Evolutionary conservation across 805 yeast species (phyloP).

Genomic region (Babjeviella inositovora): DNA sequence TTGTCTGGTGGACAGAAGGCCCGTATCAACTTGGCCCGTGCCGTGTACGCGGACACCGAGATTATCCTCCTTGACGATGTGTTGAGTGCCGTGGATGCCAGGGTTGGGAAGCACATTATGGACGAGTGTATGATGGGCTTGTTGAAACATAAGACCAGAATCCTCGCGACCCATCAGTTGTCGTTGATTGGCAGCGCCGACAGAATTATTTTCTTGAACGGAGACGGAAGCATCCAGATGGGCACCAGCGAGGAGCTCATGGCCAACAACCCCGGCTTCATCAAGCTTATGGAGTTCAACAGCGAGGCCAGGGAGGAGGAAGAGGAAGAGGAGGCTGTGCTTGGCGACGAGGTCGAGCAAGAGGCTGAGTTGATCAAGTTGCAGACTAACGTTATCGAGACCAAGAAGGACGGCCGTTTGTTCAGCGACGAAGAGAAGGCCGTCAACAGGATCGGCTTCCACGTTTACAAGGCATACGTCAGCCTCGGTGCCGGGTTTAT

Average conservation of each 20-base stretch:
- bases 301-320: constrained; percentile 10
- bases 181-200: constrained; percentile 58
- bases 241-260: constrained; percentile 46
- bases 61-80: constrained; percentile 66
- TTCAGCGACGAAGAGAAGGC: constrained; percentile 39
- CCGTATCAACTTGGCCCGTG: constrained; percentile 62
- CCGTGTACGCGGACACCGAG: constrained; percentile 56
- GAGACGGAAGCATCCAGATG: constrained; percentile 41
- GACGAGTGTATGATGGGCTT: constrained; percentile 48
- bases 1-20: constrained; percentile 88
- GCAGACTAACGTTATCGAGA: constrained; percentile 4
- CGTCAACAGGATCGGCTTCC: constrained; percentile 30
- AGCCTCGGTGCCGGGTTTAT: constrained; percentile 36
- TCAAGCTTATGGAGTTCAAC: constrained; percentile 20
- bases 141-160: constrained; percentile 41
- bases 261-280: constrained; percentile 15
- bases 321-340: constrained; percentile 13
- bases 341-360: constrained; percentile 6
- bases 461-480: constrained; percentile 34
- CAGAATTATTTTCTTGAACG: constrained; percentile 49
- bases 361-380: constrained; percentile 2
- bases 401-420: constrained; percentile 14
- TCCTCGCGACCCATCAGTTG: constrained; percentile 76
- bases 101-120: constrained; percentile 72
- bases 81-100: constrained; percentile 73